These are phyloP conservation scores for Gautieria morchelliformis DNA, from an alignment of 768 basidiomycete species.

Conservation along the genomic window DNA sequence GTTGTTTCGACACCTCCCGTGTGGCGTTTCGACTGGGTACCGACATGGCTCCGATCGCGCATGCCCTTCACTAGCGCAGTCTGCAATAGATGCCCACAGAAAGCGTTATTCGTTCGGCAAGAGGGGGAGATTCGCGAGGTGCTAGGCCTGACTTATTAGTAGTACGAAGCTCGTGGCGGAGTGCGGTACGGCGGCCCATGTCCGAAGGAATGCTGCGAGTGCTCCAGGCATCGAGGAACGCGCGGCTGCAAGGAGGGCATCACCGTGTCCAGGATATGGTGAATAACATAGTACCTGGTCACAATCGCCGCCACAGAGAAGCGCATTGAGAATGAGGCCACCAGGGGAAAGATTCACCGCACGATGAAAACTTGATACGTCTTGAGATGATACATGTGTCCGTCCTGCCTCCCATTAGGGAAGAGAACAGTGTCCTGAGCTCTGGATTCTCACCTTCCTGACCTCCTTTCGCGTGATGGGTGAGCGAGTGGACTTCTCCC, in stretches of 20 bases:
- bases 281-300: conserved; percentile 34
- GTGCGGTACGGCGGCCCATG: conserved; percentile 56
- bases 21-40: no score
- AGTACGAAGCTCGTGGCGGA: conserved; percentile 57
- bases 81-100: conserved; percentile 70
- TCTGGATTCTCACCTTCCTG: conserved; percentile 28
- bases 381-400: conserved; percentile 35
- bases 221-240: conserved; percentile 32
- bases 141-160: conserved; percentile 57
- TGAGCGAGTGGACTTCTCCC: conserved; percentile 23
- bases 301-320: conserved; percentile 89
- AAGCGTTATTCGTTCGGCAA: conserved; percentile 61
- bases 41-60: conserved; percentile 23
- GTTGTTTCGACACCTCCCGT: not conserved
- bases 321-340: conserved; percentile 73
- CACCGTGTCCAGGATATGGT: conserved; percentile 53
- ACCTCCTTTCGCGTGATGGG: conserved; percentile 11
- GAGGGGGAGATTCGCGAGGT: conserved; percentile 50
- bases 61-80: conserved; percentile 35
- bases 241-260: conserved; percentile 54
- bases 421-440: conserved; percentile 29
- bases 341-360: conserved; percentile 43
- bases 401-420: conserved; percentile 50
- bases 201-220: conserved; percentile 44
- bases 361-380: conserved; percentile 35